Percentiles rank a stretch among this genome's conserved stretches.
These are phyloP conservation scores for Epichloe scottii DNA, from an alignment of 2,329 filamentous ascomycete genomes.

Conservation along the genomic window DNA sequence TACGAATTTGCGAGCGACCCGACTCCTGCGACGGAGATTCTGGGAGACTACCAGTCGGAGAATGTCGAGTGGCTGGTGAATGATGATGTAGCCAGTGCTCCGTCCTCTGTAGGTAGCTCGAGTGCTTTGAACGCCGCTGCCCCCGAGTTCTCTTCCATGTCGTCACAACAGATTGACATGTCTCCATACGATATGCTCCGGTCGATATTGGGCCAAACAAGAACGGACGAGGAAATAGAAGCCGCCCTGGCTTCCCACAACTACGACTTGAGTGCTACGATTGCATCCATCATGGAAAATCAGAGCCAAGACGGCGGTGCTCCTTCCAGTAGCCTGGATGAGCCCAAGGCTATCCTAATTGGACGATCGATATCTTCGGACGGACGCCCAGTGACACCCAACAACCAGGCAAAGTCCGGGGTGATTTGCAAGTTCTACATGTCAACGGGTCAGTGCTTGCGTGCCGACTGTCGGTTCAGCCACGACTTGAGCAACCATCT, in stretches of 20 bases:
- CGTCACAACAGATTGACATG: slow-evolving; percentile 71
- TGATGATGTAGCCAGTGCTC: slow-evolving; percentile 68
- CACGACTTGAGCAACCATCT: slow-evolving; percentile 92
- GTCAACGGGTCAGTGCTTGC: slow-evolving; percentile 86
- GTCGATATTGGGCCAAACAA: slow-evolving; percentile 80
- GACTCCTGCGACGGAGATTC: slow-evolving; percentile 69
- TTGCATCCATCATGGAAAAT: slow-evolving; percentile 75
- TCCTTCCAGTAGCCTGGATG: slow-evolving; percentile 28
- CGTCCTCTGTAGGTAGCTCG: slow-evolving; percentile 57
- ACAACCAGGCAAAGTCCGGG: slow-evolving; percentile 64
- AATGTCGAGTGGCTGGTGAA: slow-evolving; percentile 97
- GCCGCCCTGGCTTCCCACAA: slow-evolving; percentile 77
- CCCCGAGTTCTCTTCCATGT: slow-evolving; percentile 56
- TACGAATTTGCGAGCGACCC: slow-evolving; percentile 86
- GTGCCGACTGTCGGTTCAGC: slow-evolving; percentile 92
- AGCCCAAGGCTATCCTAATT: slow-evolving; percentile 60
- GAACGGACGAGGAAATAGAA: slow-evolving; percentile 89
- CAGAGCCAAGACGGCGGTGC: slow-evolving; percentile 32
- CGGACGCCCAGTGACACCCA: slow-evolving; percentile 63
- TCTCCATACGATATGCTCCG: slow-evolving; percentile 95
- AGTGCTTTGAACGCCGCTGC: slow-evolving; percentile 67
- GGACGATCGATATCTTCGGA: slow-evolving; percentile 80
- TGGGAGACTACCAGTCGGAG: slow-evolving; percentile 83
- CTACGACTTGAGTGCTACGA: slow-evolving; percentile 87
- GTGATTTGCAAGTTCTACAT: slow-evolving; percentile 97